These are phyloP conservation scores for Cymbidium sinense DNA, from an alignment of 106 monocot genomes.

Conservation along the genomic window DNA sequence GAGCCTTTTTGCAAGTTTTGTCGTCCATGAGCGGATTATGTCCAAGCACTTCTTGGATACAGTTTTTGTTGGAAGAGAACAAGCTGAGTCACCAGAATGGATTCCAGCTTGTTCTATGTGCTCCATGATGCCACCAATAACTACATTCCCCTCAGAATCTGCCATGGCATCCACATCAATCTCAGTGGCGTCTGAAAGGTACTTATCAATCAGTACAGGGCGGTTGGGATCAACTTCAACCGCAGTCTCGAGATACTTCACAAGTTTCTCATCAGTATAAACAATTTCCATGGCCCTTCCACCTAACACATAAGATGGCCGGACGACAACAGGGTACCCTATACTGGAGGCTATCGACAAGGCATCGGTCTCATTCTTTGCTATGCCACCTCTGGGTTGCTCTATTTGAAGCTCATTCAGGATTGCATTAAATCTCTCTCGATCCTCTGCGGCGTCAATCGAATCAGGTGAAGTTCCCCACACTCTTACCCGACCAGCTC, in stretches of 20 bases:
- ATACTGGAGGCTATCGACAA: constrained; percentile 59
- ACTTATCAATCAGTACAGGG: constrained; percentile 87
- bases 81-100: constrained; percentile 96
- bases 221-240: constrained; percentile 92
- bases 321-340: constrained; percentile 95
- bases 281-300: constrained; percentile 99
- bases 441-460: constrained; percentile 95
- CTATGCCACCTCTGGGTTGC: constrained; percentile 93
- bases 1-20: constrained; percentile 61
- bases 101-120: constrained; percentile 99
- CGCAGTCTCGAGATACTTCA: constrained; percentile 79
- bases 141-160: constrained; percentile 79
- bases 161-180: constrained; percentile 93
- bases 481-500: constrained; percentile 49
- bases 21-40: constrained; percentile 71
- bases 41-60: constrained; percentile 49
- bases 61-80: constrained; percentile 89
- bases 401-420: constrained; percentile 74
- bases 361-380: constrained; percentile 81
- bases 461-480: constrained; percentile 98
- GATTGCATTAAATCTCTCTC: constrained; percentile 87
- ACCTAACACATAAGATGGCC: constrained; percentile 93
- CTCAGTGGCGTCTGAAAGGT: constrained; percentile 81
- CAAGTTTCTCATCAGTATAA: constrained; percentile 76
- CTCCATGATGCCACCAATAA: constrained; percentile 99